Evolutionary conservation across 1,284 basidiomycete species (phyloP).

Genomic region (Amylostereum areolatum): DNA sequence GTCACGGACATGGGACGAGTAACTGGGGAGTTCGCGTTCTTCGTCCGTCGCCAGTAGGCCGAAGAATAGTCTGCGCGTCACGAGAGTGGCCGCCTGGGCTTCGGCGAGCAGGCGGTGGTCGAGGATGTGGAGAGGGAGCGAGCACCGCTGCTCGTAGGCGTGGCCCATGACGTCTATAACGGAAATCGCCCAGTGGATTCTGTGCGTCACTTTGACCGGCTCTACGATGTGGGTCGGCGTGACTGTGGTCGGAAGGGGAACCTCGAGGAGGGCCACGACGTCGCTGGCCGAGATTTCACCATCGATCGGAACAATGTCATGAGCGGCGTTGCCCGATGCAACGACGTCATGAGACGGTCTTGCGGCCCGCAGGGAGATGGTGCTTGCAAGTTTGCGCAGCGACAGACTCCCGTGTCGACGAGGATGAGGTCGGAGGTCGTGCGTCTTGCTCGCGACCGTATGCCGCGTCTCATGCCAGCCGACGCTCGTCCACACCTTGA

Average conservation of each 20-base stretch:
- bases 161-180: neutral
- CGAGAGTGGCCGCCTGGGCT: neutral
- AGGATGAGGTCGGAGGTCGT: neutral
- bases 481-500: neutral
- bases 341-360: too few relatives aligned
- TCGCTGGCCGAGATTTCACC: too few relatives aligned
- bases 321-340: too few relatives aligned
- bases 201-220: slow-evolving; percentile 25
- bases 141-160: too few relatives aligned
- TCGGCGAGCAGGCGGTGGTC: neutral
- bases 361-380: slow-evolving; percentile 40
- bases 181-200: slow-evolving; percentile 26
- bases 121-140: neutral
- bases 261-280: too few relatives aligned
- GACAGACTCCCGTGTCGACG: too few relatives aligned
- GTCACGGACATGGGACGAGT: neutral
- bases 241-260: too few relatives aligned
- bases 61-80: neutral
- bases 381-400: neutral
- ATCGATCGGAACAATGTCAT: too few relatives aligned
- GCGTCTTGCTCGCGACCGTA: neutral
- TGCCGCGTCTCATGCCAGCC: neutral
- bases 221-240: too few relatives aligned
- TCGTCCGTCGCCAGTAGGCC: neutral
- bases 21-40: neutral